Evolutionary conservation across 2,329 filamentous ascomycete genomes (phyloP), one percentile per base, ranked within the genome.

Genomic region (Exophiala alcalophila): DNA sequence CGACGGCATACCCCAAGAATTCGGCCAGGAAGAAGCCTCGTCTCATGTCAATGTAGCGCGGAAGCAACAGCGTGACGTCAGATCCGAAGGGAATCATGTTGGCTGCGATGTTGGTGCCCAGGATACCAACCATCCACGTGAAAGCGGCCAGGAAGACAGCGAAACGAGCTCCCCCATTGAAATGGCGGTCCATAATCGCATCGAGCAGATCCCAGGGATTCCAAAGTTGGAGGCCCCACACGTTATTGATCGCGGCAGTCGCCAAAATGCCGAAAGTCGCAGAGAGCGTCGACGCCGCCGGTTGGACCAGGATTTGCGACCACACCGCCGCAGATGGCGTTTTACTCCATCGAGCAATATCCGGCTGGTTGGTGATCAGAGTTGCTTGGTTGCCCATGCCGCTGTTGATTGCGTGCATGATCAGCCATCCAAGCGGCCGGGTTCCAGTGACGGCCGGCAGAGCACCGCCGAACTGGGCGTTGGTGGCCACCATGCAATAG

Each of bases 211-310:
- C 39, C 29, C 31, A 59, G 42, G 49, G 57, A 41, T 64, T 65
- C 59, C 60, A 66, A 9, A 62, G 49, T 6, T 56, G 48, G 0
- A 62, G 50, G 12, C 61, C 65, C 63, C 66, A 71, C 7, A 53
- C 51, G 39, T 68, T 66, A 54, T 71, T 69, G 43, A 71, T 66
- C 4, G 66, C 64, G 1, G 66, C 61, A 0, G 68, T 71, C 0
- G 65, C 59, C 11, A 70, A 55, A 44, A 72, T 71, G n/a, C 70
- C 69, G 4, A 72, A 57, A 34, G 59, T 59, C 7, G 67, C 66
- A 2, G 65, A 65, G 8, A 70, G 48, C 2, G 68, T 69, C 5
- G 69, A 63, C 12, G 61, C 60, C 18, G 72, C 55, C 0, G 68
- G 67, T 24, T 69, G 65, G 9, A 62, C 61, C 40, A 71, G 44